Conservation (phyloP, 257 asterid genomes). For the Phtheirospermum japonicum region DNA sequence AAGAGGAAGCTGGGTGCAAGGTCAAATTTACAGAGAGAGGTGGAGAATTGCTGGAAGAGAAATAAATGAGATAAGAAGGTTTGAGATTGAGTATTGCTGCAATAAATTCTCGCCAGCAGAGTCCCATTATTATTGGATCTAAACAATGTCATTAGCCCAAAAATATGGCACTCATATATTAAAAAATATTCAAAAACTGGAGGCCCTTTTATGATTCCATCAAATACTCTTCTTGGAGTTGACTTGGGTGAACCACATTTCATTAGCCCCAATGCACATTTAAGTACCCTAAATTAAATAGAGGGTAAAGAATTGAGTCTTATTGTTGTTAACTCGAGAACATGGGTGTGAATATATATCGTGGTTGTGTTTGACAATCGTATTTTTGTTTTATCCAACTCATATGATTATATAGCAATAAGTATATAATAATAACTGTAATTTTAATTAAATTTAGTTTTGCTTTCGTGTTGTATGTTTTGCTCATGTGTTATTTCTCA, state of each 20-base stretch:
- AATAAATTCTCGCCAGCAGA: slow-evolving; percentile 39
- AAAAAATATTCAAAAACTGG: slow-evolving; percentile 22
- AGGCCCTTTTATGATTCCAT: too few relatives aligned
- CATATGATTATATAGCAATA: too few relatives aligned
- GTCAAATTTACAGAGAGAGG: slow-evolving; percentile 47
- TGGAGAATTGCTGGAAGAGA: slow-evolving; percentile 24
- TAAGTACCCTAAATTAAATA: slow-evolving; percentile 37
- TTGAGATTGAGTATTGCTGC: slow-evolving; percentile 38
- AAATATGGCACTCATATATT: slow-evolving; percentile 28
- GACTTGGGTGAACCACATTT: slow-evolving; percentile 44
- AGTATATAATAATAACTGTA: neutral
- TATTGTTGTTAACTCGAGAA: too few relatives aligned
- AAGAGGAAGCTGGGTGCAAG: slow-evolving; percentile 40
- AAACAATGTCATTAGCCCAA: slow-evolving; percentile 19
- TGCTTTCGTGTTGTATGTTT: too few relatives aligned
- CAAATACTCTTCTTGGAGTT: slow-evolving; percentile 45
- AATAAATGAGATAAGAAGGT: slow-evolving; percentile 42
- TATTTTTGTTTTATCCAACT: too few relatives aligned
- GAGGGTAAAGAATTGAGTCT: neutral
- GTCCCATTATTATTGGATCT: slow-evolving; percentile 43
- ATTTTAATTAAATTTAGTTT: too few relatives aligned
- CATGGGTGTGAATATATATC: too few relatives aligned
- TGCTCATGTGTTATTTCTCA: too few relatives aligned
- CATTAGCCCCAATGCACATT: slow-evolving; percentile 61
- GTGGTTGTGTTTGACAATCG: too few relatives aligned